These are phyloP conservation scores for Spathaspora arborariae DNA, from an alignment of 805 yeast species.

Conservation along the genomic window DNA sequence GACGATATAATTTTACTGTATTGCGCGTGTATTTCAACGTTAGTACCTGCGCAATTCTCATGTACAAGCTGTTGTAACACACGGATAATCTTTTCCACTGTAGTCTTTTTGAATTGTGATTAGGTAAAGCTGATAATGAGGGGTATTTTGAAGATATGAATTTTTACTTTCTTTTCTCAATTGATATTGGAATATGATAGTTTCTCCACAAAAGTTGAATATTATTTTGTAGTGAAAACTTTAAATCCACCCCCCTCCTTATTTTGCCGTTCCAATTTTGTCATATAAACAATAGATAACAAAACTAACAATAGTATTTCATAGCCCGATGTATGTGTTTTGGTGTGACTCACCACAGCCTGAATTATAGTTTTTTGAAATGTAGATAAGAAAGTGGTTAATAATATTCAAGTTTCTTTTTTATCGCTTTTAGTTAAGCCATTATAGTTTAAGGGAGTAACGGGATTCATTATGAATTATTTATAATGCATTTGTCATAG, in stretches of 20 bases:
- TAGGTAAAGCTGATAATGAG: background rate
- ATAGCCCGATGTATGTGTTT: background rate
- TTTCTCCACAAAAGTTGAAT: background rate
- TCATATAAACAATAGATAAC: background rate
- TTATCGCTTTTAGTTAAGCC: background rate
- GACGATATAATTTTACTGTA: background rate
- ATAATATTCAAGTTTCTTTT: background rate
- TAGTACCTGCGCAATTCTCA: background rate
- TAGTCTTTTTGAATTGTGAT: background rate
- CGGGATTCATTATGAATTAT: background rate
- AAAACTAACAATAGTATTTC: too few species aligned
- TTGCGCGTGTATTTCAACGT: background rate
- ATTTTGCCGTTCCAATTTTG: background rate
- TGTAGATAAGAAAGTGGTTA: background rate
- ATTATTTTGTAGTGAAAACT: background rate
- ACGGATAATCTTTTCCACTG: background rate
- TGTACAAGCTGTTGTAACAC: background rate
- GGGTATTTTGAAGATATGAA: background rate
- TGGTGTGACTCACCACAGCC: background rate
- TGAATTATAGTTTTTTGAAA: background rate
- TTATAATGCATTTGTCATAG: too few species aligned
- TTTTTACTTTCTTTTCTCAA: background rate
- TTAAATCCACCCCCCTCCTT: background rate
- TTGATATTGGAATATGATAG: background rate
- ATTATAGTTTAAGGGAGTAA: background rate